phyloP scores from a whole-genome alignment of 2,329 filamentous ascomycete genomes.

The Epichloe glyceriae region DNA sequence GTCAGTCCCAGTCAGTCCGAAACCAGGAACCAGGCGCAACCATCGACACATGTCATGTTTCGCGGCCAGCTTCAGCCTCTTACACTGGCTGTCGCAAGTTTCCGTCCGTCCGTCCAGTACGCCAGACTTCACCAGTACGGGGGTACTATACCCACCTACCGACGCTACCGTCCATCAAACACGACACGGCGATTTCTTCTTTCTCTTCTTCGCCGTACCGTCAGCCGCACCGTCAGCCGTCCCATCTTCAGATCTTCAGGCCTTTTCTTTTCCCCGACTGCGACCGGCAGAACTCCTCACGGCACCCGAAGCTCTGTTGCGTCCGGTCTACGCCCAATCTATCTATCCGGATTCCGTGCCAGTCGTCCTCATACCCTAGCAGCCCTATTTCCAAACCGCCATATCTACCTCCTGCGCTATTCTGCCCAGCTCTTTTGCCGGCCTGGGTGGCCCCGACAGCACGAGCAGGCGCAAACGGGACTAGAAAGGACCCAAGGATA shows the following conservation, averaged over 20 bases:
- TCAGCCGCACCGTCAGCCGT: background rate
- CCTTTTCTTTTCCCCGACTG: background rate
- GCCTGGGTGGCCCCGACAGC: too few relatives aligned
- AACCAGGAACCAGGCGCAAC: constrained; percentile 5
- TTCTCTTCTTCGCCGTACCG: background rate
- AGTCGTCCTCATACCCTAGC: background rate
- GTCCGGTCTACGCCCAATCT: background rate
- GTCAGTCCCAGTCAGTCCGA: constrained; percentile 1
- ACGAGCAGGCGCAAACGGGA: background rate
- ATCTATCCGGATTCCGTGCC: background rate
- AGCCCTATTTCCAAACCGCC: background rate
- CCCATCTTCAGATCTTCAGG: background rate
- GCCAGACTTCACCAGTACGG: background rate
- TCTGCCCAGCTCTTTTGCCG: too few relatives aligned
- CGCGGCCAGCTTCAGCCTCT: constrained; percentile 5
- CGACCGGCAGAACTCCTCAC: background rate
- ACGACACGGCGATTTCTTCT: background rate
- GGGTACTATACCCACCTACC: too few relatives aligned
- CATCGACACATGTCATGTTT: constrained; percentile 4
- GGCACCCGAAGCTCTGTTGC: background rate
- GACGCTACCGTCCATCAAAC: too few relatives aligned
- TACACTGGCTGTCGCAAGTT: constrained; percentile 9
- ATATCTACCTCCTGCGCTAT: background rate
- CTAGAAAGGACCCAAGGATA: background rate
- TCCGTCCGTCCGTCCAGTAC: constrained; percentile 3